Conservation (phyloP, 2,329 filamentous ascomycete genomes). For the Claviceps quebecensis region DNA sequence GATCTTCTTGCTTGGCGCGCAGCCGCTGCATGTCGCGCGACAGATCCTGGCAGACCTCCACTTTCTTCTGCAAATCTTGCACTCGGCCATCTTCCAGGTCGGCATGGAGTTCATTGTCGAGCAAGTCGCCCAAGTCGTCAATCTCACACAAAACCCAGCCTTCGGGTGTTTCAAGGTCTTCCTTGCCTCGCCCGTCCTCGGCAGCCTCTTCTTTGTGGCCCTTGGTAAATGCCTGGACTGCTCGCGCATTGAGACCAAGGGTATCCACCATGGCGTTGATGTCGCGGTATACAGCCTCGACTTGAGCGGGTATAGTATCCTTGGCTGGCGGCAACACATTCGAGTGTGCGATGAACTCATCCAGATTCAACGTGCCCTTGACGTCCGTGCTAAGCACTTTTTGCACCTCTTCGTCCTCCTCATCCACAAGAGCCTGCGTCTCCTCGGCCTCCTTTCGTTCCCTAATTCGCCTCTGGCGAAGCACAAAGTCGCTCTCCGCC, state of each 20-base stretch:
- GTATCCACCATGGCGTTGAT: slow-evolving; percentile 93
- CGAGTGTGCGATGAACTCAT: slow-evolving; percentile 53
- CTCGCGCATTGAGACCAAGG: slow-evolving; percentile 65
- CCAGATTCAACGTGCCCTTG: slow-evolving; percentile 45
- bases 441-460: slow-evolving; percentile 44
- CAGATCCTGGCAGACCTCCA: slow-evolving; percentile 54
- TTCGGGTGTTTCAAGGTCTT: slow-evolving; percentile 55
- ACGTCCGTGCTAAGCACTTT: slow-evolving; percentile 45
- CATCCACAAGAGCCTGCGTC: slow-evolving; percentile 43
- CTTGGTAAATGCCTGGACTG: slow-evolving; percentile 50
- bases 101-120: slow-evolving; percentile 48
- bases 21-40: slow-evolving; percentile 57
- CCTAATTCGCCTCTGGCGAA: slow-evolving; percentile 36
- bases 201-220: slow-evolving; percentile 48
- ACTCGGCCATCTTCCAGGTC: slow-evolving; percentile 56
- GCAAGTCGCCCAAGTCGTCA: slow-evolving; percentile 47
- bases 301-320: slow-evolving; percentile 46
- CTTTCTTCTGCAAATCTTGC: slow-evolving; percentile 51
- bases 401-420: slow-evolving; percentile 57
- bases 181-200: slow-evolving; percentile 40
- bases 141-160: slow-evolving; percentile 69
- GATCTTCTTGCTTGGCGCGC: slow-evolving; percentile 60
- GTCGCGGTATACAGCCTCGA: slow-evolving; percentile 58
- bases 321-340: slow-evolving; percentile 38
- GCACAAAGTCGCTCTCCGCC: slow-evolving; percentile 32